These are phyloP conservation scores for Scedosporium dehoogii DNA, from an alignment of 2,329 filamentous ascomycete species.

Conservation along the genomic window DNA sequence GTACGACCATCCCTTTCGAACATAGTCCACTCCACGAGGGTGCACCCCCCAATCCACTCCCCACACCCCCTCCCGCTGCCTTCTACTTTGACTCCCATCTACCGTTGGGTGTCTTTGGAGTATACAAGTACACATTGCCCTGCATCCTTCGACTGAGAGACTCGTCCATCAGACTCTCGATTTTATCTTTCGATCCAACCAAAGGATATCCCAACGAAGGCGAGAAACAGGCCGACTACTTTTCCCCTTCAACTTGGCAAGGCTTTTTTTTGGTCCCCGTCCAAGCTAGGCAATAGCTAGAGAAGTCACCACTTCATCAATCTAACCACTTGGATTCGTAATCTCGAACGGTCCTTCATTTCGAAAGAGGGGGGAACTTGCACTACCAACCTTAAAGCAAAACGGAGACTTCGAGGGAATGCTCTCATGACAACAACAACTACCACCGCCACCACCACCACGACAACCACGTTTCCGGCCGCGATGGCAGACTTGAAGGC, in stretches of 20 bases:
- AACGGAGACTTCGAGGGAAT: constrained; percentile 23
- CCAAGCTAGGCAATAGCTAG: neutral
- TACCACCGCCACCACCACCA: constrained; percentile 39
- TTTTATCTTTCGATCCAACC: constrained; percentile 4
- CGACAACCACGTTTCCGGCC: constrained; percentile 49
- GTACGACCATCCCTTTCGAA: neutral
- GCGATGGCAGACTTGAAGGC: constrained; percentile 55
- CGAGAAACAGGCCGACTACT: neutral
- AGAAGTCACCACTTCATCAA: neutral
- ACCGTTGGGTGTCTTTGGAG: neutral
- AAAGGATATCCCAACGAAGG: neutral
- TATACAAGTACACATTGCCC: constrained; percentile 39
- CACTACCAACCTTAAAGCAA: neutral
- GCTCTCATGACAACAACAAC: constrained; percentile 47
- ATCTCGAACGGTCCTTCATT: neutral
- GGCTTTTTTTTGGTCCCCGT: neutral
- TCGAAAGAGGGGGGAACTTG: neutral
- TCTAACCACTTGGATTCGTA: too few species aligned
- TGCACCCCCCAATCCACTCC: neutral
- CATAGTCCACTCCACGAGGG: neutral
- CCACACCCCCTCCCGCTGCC: neutral
- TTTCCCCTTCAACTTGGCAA: neutral
- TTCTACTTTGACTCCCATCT: neutral
- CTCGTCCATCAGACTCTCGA: constrained; percentile 17
- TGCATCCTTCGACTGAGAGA: constrained; percentile 24